Base-by-base conservation (phyloP, 495 filamentous ascomycete species). In the Aspergillus olivimuriae region DNA sequence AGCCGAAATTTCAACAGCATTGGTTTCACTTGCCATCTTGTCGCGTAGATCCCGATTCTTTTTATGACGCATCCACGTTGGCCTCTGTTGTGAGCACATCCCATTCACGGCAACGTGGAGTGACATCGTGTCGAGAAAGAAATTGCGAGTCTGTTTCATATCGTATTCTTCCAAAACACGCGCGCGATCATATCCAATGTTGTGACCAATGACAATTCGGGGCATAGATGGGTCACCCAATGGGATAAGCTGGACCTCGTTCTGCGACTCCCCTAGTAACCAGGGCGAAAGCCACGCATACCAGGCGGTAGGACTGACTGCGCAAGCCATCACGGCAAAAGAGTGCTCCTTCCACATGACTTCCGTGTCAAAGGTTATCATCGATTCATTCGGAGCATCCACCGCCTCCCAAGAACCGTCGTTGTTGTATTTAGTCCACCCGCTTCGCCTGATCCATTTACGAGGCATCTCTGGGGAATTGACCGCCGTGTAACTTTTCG, bases 281-380 rank as follows among this genome's bases (percentile, higher is more conserved):
- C 92, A 99, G 0, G 92, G 92, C 16, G 90, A 96, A 39, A 99
- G 62, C 92, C 92, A 99, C 2, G 85, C 86, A 68, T 97, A 99
- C 92, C 92, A 99, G 17, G 86, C 80, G 11, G 80, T 87, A 9
- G 86, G 81, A 47, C 86, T 86, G 37, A 81, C 85, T 8, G 92
- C 92, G 50, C 89, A 96, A 26, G 92, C 92, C 92, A 99, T 97
- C 31, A 94, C 86, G 4, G 92, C 89, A 63, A 85, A 97, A 0
- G 84, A 79, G 54, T 82, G 87, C 55, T 89, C 78, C 54, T 94
- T 95, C 70, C 83, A 99, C 82, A 99, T 83, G 35, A 96, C 90
- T 64, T 99, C 92, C 10, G 89, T 92, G 63, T 99, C 92, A 57
- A 99, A 99, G 21, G 82, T 86, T 31, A 99, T 64, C 77, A 88